phyloP scores from a whole-genome alignment of 495 filamentous ascomycete genomes.

The Thozetella sp. region DNA sequence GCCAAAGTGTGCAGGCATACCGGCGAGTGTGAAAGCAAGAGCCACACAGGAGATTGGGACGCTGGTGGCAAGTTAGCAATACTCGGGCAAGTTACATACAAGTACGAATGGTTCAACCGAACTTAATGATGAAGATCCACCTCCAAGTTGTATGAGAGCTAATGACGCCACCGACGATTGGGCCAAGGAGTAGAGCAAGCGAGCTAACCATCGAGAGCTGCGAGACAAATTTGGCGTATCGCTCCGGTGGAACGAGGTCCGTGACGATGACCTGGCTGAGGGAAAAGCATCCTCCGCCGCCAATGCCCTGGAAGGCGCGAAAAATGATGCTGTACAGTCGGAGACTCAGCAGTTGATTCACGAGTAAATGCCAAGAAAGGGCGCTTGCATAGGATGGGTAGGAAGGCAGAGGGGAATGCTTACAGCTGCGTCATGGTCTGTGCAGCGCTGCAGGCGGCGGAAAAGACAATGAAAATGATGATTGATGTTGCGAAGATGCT shows the following conservation, averaged over 20 bases:
- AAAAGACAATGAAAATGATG: slow-evolving; percentile 40
- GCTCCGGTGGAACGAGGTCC: slow-evolving; percentile 31
- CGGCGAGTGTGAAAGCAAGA: neutral
- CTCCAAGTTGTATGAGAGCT: slow-evolving; percentile 31
- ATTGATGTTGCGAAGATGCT: slow-evolving; percentile 26
- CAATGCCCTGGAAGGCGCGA: slow-evolving; percentile 43
- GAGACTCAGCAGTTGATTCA: too few species aligned
- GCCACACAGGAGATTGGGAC: neutral
- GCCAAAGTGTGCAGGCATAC: slow-evolving; percentile 15
- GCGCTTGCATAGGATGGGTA: too few species aligned
- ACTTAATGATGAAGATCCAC: slow-evolving; percentile 38
- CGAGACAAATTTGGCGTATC: slow-evolving; percentile 13
- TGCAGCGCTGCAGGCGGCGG: slow-evolving; percentile 34
- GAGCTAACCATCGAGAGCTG: slow-evolving; percentile 13
- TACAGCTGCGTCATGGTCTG: slow-evolving; percentile 34
- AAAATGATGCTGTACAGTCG: slow-evolving; percentile 35
- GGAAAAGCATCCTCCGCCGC: slow-evolving; percentile 35
- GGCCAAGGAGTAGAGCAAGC: slow-evolving; percentile 36
- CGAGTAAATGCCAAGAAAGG: too few species aligned
- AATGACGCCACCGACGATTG: slow-evolving; percentile 40
- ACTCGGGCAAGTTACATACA: slow-evolving; percentile 11
- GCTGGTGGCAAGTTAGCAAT: neutral
- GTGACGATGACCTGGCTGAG: slow-evolving; percentile 33
- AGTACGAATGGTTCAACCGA: neutral
- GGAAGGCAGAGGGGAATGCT: too few species aligned